phyloP scores from a whole-genome alignment of 768 basidiomycete species.

The Lyophyllum semitale region DNA sequence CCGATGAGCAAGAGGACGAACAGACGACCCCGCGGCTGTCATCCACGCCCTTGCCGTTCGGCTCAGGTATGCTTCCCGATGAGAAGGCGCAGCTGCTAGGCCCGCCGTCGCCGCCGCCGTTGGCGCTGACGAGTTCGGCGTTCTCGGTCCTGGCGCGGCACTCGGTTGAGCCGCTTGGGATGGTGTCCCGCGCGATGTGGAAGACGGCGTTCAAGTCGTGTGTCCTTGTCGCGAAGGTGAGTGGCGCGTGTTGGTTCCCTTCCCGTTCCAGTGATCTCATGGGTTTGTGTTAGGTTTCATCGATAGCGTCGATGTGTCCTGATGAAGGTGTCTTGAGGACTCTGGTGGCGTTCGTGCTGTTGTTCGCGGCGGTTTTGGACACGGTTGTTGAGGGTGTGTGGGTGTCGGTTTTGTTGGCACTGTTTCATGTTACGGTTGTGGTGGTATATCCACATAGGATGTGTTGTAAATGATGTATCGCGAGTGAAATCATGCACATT shows the following conservation, averaged over 20 bases:
- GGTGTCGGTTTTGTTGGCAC: conserved; percentile 20
- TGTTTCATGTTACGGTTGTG: conserved; percentile 21
- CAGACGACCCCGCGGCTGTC: conserved; percentile 8
- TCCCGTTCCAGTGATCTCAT: neutral
- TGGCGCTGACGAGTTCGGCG: neutral
- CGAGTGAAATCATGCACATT: too few relatives aligned
- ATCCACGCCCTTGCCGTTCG: neutral
- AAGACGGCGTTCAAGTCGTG: conserved; percentile 26
- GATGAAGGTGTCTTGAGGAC: conserved; percentile 1
- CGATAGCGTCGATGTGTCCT: conserved; percentile 21
- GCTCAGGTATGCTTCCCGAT: neutral
- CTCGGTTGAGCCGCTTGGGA: neutral
- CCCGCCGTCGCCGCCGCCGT: conserved; percentile 16
- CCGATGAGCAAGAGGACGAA: neutral
- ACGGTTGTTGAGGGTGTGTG: conserved; percentile 24
- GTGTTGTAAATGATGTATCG: conserved; percentile 6
- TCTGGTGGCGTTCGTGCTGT: conserved; percentile 12
- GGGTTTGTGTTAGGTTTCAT: conserved; percentile 15
- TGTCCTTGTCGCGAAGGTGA: conserved; percentile 28
- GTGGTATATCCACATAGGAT: conserved; percentile 10
- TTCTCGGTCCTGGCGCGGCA: neutral
- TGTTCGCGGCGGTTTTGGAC: conserved; percentile 26
- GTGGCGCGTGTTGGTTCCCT: neutral
- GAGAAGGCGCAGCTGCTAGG: conserved; percentile 19
- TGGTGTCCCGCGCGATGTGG: conserved; percentile 10